A percentile compares a stretch with the other conserved stretches of the same genome.
These are phyloP conservation scores for Ophiobolus disseminans DNA, from an alignment of 2,329 filamentous ascomycete genomes.

Conservation along the genomic window DNA sequence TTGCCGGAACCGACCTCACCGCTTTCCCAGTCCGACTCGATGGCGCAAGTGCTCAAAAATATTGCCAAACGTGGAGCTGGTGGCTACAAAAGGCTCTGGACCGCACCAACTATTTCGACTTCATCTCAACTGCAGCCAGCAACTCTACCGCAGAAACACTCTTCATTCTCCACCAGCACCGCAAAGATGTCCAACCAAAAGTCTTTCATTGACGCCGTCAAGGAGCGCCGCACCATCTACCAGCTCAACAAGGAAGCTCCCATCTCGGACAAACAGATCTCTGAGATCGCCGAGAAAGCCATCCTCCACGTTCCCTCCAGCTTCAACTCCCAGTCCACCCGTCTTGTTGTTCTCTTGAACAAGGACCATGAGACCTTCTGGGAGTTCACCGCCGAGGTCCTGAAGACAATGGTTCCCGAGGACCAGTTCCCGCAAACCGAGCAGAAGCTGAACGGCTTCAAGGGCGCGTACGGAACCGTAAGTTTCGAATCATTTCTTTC, in stretches of 20 bases:
- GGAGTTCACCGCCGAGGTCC: conserved; percentile 71
- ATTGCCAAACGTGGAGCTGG: conserved; percentile 36
- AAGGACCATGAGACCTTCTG: conserved; percentile 88
- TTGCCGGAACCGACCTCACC: conserved; percentile 22
- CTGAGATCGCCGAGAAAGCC: conserved; percentile 66
- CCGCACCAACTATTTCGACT: conserved; percentile 5
- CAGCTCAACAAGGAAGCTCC: conserved; percentile 68
- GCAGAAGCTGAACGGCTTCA: conserved; percentile 65
- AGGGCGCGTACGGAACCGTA: conserved; percentile 77
- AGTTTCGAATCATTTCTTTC: conserved; percentile 37
- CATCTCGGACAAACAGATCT: conserved; percentile 65
- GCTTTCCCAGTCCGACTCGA: conserved; percentile 23
- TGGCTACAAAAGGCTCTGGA: conserved; percentile 26
- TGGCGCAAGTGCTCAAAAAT: conserved; percentile 45
- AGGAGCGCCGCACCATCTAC: conserved; percentile 74
- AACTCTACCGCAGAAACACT: conserved; percentile 8
- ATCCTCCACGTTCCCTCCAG: conserved; percentile 75
- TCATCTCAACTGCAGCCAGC: conserved; percentile 10
- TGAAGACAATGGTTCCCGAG: conserved; percentile 72
- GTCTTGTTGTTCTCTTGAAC: conserved; percentile 78
- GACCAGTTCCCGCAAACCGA: conserved; percentile 66
- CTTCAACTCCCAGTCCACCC: conserved; percentile 89
- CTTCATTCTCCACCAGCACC: conserved; percentile 25
- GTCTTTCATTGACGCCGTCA: conserved; percentile 68
- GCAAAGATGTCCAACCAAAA: conserved; percentile 49